Evolutionary conservation across 2,329 filamentous ascomycete genomes (phyloP), one percentile per base, ranked within the genome.

Genomic region (Cercospora zeae-maydis): DNA sequence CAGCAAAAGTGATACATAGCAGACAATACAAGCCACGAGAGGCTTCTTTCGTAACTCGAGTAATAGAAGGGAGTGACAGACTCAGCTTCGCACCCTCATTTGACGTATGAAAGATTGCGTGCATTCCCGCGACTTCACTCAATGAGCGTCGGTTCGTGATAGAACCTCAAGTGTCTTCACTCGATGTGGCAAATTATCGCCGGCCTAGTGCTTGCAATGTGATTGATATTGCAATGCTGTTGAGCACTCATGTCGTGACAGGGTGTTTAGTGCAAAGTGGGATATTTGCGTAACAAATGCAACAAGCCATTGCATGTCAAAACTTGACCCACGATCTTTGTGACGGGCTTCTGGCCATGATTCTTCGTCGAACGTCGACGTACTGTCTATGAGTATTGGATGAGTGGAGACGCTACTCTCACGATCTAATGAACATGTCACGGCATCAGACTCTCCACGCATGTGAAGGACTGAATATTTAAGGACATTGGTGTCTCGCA

Each of bases 371-470:
- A 47, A 37, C 24, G 16, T 58, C 55, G 19, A 58, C 7, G 31
- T 27, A 27, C 37, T 33, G 36, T 30, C 37, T 37, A 45, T 24
- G 27, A 45, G 37, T 27, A 33, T 58, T 30, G 55, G 14, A 37
- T 5, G 14, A 27, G 55, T 58, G 55, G 55, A 58, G 55, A 34
- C 55, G 21, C 13, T 21, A 19, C 34, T n/a, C 37, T 58, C 55
- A 49, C 55, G 33, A 49, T 21, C n/a, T 27, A n/a, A n/a, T n/a
- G 37, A 56, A 27, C 37, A 59, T 63, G 66, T 62, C 66, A 67
- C 66, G 56, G 56, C 66, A 66, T 45, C 19, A 16, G 39, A 45
- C 11, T 16, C 39, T 45, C 39, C 39, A 45, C 39, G 19, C 19
- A 9, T 21, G 39, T 16, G 21, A 10, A 21, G 39, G 21, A 21